Conservation (phyloP, 164 flowering plant species). For the Piper betle region DNA sequence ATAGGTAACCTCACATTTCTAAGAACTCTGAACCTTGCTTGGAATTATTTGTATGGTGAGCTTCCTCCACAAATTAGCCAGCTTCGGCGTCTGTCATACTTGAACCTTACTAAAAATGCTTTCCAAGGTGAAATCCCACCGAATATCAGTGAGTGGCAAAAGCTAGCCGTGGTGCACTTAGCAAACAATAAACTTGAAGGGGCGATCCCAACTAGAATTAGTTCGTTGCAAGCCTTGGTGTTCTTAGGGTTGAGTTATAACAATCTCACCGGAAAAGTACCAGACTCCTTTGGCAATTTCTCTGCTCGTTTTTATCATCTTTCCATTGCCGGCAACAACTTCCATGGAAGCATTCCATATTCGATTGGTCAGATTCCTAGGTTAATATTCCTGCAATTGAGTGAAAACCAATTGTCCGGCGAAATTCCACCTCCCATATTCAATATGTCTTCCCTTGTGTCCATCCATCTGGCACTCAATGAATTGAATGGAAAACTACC, state of each 20-base stretch:
- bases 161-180: conserved; percentile 19
- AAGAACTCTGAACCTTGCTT: conserved; percentile 16
- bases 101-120: conserved; percentile 24
- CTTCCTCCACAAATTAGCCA: conserved; percentile 20
- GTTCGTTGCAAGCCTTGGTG: conserved; percentile 14
- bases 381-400: conserved; percentile 20
- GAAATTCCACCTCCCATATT: conserved; percentile 27
- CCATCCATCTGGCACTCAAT: conserved; percentile 20
- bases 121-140: conserved; percentile 23
- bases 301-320: conserved; percentile 15
- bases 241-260: conserved; percentile 17
- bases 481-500: conserved; percentile 18
- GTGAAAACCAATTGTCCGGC: conserved; percentile 26
- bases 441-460: conserved; percentile 32
- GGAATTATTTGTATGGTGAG: conserved; percentile 21
- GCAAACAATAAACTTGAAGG: conserved; percentile 22
- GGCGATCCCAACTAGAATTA: conserved; percentile 19
- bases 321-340: conserved; percentile 10
- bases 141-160: conserved; percentile 10
- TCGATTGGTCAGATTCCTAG: conserved; percentile 15
- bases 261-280: conserved; percentile 25
- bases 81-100: conserved; percentile 16
- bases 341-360: conserved; percentile 22
- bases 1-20: conserved; percentile 39
- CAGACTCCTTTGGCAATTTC: conserved; percentile 25